Evolutionary conservation across 2,329 filamentous ascomycete genomes (phyloP).

Genomic region (Aspergillus fructus): DNA sequence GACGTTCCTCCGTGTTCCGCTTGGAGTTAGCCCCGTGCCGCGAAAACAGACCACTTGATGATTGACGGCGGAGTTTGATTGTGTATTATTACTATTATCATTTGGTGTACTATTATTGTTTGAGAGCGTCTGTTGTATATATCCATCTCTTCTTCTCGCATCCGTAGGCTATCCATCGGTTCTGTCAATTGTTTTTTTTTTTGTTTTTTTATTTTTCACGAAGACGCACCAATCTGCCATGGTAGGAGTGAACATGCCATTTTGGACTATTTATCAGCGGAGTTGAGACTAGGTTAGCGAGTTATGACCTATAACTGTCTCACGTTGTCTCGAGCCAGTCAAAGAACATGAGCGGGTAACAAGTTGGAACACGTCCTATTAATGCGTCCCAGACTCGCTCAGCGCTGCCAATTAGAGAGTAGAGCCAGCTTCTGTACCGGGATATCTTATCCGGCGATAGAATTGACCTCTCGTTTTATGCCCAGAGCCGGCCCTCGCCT

Average conservation of each 20-base stretch:
- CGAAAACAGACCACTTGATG: slow-evolving; percentile 15
- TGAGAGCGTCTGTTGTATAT: not conserved
- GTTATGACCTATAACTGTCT: not conserved
- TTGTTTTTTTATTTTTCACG: too few relatives aligned
- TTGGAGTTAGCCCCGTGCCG: slow-evolving; percentile 23
- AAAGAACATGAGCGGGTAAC: not conserved
- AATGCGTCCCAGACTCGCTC: not conserved
- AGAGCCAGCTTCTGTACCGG: not conserved
- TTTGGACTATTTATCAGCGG: not conserved
- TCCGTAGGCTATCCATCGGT: too few relatives aligned
- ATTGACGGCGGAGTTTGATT: not conserved
- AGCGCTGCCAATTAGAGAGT: too few relatives aligned
- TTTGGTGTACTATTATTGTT: not conserved
- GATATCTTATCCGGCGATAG: not conserved
- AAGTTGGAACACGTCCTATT: not conserved
- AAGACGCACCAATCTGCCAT: too few relatives aligned
- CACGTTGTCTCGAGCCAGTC: not conserved
- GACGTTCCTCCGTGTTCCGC: slow-evolving; percentile 38
- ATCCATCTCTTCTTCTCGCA: not conserved
- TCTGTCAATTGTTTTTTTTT: too few relatives aligned
- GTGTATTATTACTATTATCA: not conserved
- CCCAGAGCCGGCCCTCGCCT: not conserved
- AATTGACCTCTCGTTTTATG: slow-evolving; percentile 8
- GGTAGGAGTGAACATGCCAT: not conserved
- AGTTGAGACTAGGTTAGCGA: not conserved